Evolutionary conservation across 441 rosid genomes (phyloP).

Genomic region (Populus hybrid): DNA sequence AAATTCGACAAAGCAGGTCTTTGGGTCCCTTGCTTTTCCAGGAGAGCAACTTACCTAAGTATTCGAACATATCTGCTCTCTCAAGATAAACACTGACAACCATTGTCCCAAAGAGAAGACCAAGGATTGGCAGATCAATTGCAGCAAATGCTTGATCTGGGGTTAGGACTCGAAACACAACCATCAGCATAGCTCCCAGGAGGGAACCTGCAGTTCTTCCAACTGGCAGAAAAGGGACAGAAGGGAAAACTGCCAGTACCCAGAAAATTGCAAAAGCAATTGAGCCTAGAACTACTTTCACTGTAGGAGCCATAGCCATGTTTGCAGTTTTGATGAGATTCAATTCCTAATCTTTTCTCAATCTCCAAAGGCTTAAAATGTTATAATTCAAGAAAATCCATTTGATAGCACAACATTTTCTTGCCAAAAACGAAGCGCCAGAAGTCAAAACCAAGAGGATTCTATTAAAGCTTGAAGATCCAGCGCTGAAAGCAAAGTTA

Average conservation of each 20-base stretch:
- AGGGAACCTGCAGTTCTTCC: conserved; percentile 93
- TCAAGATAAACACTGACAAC: conserved; percentile 79
- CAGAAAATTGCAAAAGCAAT: conserved; percentile 70
- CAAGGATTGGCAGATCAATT: conserved; percentile 79
- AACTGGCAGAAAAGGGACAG: conserved; percentile 68
- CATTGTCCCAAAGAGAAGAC: conserved; percentile 91
- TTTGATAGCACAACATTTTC: neutral
- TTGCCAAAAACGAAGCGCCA: neutral
- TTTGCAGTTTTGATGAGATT: neutral
- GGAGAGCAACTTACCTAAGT: conserved; percentile 61
- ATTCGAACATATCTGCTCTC: conserved; percentile 73
- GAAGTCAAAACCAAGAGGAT: neutral
- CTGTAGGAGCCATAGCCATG: conserved; percentile 54
- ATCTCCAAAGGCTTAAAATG: neutral
- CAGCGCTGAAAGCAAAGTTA: neutral
- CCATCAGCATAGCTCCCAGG: conserved; percentile 83
- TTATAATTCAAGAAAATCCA: neutral
- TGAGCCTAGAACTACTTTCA: conserved; percentile 56
- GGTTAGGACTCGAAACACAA: conserved; percentile 57
- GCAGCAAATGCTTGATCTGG: conserved; percentile 79
- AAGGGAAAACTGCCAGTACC: conserved; percentile 82
- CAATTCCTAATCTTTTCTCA: neutral
- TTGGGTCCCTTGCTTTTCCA: conserved; percentile 73
- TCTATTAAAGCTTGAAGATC: neutral
- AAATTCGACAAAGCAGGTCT: conserved; percentile 65